phyloP scores from a whole-genome alignment of 192 early-diverging fungal species.

The Coemansia reversa region DNA sequence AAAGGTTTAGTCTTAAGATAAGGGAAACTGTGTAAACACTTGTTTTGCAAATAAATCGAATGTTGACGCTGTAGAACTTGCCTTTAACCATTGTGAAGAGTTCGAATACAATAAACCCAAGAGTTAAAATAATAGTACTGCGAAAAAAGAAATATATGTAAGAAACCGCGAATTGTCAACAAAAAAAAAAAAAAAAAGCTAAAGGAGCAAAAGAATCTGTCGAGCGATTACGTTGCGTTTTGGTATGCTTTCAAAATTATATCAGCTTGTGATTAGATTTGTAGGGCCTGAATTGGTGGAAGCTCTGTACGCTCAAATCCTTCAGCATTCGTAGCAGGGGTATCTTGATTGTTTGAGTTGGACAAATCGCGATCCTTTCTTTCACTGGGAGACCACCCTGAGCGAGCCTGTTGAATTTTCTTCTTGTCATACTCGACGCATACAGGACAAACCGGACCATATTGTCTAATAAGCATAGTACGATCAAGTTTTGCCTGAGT shows the following conservation, averaged over 20 bases:
- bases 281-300: conserved; percentile 38
- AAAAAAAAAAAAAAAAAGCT: neutral
- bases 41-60: neutral
- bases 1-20: neutral
- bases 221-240: no score
- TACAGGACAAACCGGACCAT: conserved; percentile 29
- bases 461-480: conserved; percentile 32
- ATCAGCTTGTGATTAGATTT: conserved; percentile 12
- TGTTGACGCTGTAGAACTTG: conserved; percentile 11
- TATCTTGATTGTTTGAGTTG: neutral
- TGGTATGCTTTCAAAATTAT: conserved; percentile 1
- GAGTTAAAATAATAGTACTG: neutral
- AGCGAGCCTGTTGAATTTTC: conserved; percentile 17
- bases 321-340: neutral
- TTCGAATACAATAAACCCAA: neutral
- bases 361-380: conserved; percentile 19
- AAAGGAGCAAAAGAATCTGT: neutral
- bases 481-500: conserved; percentile 47
- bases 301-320: conserved; percentile 12
- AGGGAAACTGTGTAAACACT: neutral
- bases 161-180: neutral
- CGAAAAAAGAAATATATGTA: neutral
- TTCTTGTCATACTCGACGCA: conserved; percentile 39
- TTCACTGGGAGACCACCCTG: conserved; percentile 38
- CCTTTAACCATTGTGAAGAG: conserved; percentile 32